These are phyloP conservation scores for Flaveria bidentis DNA, from an alignment of 129 eudicot species.

Conservation along the genomic window DNA sequence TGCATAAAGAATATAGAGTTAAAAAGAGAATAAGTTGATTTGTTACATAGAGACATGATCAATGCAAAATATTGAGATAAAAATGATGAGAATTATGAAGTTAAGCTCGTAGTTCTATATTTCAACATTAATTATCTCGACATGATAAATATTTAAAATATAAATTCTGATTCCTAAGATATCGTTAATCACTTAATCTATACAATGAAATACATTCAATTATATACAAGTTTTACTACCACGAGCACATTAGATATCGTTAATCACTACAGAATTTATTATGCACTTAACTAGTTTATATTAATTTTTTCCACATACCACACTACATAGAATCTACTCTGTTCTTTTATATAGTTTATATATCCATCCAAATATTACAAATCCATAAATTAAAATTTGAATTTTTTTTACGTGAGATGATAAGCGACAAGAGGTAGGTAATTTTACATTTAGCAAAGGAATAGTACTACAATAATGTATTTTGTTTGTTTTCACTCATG, in stretches of 20 bases:
- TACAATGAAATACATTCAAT: neutral
- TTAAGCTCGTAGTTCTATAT: too few relatives aligned
- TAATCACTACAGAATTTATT: neutral
- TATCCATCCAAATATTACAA: neutral
- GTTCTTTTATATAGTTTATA: neutral
- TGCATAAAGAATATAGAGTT: too few relatives aligned
- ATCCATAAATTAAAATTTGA: neutral
- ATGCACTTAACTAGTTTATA: neutral
- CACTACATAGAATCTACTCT: neutral
- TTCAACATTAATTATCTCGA: too few relatives aligned
- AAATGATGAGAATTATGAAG: too few relatives aligned
- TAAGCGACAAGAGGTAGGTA: slow-evolving; percentile 27
- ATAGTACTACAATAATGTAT: slow-evolving; percentile 22
- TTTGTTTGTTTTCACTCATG: slow-evolving; percentile 28
- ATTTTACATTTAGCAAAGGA: slow-evolving; percentile 18
- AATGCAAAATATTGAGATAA: too few relatives aligned
- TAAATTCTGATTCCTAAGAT: too few relatives aligned
- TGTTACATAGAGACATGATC: too few relatives aligned
- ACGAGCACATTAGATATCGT: neutral
- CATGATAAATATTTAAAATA: too few relatives aligned
- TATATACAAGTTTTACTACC: neutral
- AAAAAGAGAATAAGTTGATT: too few relatives aligned
- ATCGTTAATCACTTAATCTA: neutral
- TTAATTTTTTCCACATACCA: neutral
- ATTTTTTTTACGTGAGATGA: neutral